Conservation (phyloP, 179 eudicot genomes). For the Silene coronaria region DNA sequence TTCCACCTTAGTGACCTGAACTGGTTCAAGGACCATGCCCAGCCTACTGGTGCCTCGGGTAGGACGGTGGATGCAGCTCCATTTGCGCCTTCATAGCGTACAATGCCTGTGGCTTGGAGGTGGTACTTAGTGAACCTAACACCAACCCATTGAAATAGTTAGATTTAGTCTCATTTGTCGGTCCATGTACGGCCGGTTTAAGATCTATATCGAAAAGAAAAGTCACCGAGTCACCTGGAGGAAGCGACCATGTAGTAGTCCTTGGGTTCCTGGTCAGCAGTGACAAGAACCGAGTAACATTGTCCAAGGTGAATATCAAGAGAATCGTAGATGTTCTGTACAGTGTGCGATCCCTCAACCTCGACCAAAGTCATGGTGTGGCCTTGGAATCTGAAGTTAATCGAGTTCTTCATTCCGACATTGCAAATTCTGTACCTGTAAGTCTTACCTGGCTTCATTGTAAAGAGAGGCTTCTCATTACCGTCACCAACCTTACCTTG, state of each 20-base stretch:
- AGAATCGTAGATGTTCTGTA: conserved; percentile 44
- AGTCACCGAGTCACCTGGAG: too few species aligned
- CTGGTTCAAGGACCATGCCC: conserved; percentile 39
- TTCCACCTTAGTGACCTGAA: conserved; percentile 45
- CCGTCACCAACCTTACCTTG: conserved; percentile 38
- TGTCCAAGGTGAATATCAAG: conserved; percentile 62
- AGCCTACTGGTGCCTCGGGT: conserved; percentile 32
- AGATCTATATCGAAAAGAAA: too few species aligned
- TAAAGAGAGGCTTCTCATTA: conserved; percentile 39
- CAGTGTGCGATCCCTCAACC: conserved; percentile 55
- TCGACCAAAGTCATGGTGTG: conserved; percentile 56
- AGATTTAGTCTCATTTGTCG: too few species aligned
- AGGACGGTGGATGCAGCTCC: conserved; percentile 34
- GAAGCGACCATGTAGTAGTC: conserved; percentile 63
- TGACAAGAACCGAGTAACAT: conserved; percentile 50
- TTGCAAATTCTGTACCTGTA: conserved; percentile 58
- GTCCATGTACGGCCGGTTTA: too few species aligned
- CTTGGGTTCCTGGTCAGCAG: conserved; percentile 45
- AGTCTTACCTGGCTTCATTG: conserved; percentile 44
- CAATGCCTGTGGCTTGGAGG: conserved; percentile 38
- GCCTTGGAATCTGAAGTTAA: conserved; percentile 50
- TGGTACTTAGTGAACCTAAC: conserved; percentile 33
- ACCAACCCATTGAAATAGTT: too few species aligned
- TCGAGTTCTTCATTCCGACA: conserved; percentile 51
- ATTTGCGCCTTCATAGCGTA: conserved; percentile 33